These are phyloP conservation scores for Boletus tomentosulus DNA, from an alignment of 768 basidiomycete species.

Conservation along the genomic window DNA sequence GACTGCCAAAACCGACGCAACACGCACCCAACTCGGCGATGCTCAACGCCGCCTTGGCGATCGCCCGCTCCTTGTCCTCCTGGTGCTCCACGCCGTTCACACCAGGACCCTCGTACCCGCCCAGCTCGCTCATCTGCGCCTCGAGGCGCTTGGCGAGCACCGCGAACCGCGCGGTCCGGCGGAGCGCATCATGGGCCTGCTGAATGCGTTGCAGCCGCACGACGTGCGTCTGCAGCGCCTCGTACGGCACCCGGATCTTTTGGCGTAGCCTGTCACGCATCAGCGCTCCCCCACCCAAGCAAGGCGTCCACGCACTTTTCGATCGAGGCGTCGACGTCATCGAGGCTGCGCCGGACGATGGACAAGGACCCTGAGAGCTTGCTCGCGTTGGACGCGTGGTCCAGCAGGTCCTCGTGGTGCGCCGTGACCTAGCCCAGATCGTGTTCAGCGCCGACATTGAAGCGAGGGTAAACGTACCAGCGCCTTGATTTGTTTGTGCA, in stretches of 20 bases:
- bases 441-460: background rate
- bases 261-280: constrained; percentile 58
- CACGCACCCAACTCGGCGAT: constrained; percentile 84
- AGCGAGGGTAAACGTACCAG: constrained; percentile 50
- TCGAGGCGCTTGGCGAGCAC: constrained; percentile 80
- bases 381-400: constrained; percentile 73
- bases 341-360: constrained; percentile 63
- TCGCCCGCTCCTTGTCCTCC: constrained; percentile 79
- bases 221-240: constrained; percentile 67
- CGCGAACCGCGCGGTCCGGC: constrained; percentile 81
- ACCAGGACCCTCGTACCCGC: constrained; percentile 1
- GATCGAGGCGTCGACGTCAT: constrained; percentile 69
- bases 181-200: constrained; percentile 77
- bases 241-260: constrained; percentile 85
- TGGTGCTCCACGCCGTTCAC: constrained; percentile 31
- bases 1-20: background rate
- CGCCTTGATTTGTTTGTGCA: constrained; percentile 82
- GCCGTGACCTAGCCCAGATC: constrained; percentile 57
- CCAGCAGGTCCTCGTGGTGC: constrained; percentile 79
- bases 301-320: constrained; percentile 54
- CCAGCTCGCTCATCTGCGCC: constrained; percentile 75
- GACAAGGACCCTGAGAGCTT: constrained; percentile 67
- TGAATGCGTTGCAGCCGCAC: constrained; percentile 72
- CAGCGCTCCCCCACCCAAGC: background rate
- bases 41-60: constrained; percentile 92